Percentiles rank a stretch among this genome's conserved stretches.
These are phyloP conservation scores for Udeniomyces megalosporus DNA, from an alignment of 768 basidiomycete genomes.

Conservation along the genomic window DNA sequence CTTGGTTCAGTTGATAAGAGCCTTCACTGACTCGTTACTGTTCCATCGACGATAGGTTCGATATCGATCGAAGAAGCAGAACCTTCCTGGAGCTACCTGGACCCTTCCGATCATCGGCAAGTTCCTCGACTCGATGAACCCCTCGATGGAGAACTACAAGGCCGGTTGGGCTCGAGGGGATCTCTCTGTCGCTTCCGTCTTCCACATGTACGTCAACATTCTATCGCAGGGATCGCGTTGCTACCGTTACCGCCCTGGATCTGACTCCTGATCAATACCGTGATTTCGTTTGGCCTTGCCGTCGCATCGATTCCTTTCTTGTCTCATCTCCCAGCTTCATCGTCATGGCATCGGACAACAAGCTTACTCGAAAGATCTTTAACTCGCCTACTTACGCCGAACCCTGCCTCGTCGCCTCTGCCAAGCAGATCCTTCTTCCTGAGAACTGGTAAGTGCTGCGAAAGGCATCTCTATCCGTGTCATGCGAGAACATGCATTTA, in stretches of 20 bases:
- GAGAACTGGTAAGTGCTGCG: conserved; percentile 71
- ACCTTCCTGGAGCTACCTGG: conserved; percentile 75
- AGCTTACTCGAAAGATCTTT: conserved; percentile 83
- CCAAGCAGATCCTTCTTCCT: conserved; percentile 63
- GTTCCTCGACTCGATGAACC: conserved; percentile 79
- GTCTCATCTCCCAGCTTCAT: conserved; percentile 55
- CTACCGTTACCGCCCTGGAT: no score
- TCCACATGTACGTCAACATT: conserved; percentile 63
- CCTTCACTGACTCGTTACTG: no score
- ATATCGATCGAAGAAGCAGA: conserved; percentile 74
- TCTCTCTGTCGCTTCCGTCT: conserved; percentile 78
- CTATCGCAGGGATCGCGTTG: no score
- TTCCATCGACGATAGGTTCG: no score
- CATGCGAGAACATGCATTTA: background rate
- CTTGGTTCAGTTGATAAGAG: no score
- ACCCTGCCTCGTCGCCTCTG: conserved; percentile 83
- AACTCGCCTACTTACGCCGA: conserved; percentile 86
- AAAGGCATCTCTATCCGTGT: background rate
- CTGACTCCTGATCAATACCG: background rate
- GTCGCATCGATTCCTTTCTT: no score
- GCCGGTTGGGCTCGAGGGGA: conserved; percentile 80
- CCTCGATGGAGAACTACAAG: conserved; percentile 82
- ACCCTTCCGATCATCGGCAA: conserved; percentile 97
- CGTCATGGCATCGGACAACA: conserved; percentile 90
- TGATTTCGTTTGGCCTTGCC: background rate